Evolutionary conservation across 805 yeast genomes (phyloP), one percentile per base, ranked within the genome.

Genomic region (Starmerella apis): DNA sequence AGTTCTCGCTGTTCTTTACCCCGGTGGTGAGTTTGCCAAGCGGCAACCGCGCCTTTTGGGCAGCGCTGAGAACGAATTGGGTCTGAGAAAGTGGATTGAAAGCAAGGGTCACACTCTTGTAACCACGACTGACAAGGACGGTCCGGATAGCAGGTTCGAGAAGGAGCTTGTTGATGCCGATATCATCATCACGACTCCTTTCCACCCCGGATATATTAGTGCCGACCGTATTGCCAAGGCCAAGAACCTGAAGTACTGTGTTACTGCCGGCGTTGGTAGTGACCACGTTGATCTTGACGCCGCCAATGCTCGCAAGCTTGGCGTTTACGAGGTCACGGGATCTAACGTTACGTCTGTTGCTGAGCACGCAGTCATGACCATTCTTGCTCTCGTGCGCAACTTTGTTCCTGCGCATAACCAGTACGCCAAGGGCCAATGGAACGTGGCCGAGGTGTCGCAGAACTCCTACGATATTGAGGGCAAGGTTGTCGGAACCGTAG

Each of bases 261-360:
- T 82, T 58, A 83, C 88, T 44, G 94, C 94, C 9, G 94, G 92
- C 59, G 87, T 83, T 52, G 94, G 94, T 11, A 80, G 86, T 19
- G 92, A 83, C 64, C 92, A 83, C 66, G 72, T 83, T 55, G 90
- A 83, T 61, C 72, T 83, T 59, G 74, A 74, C 57, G 83, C 83
- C 59, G 79, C 85, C 56, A 76, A 79, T 58, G 79, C 76, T 56
- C 69, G 70, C 52, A 74, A 77, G 54, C 76, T 83, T 61, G 73
- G 82, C 16, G 92, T 83, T 18, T 70, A 79, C 45, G 92, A 83
- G 68, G 92, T 83, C 48, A 83, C 94, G 24, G 90, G 92, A 6
- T 81, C 87, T 47, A 83, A 83, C 63, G 87, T 83, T 44, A 75
- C 74, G 20, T 80, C 87, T 14, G 92, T 83, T 43, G 90, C 92